Evolutionary conservation across 148 eudicot genomes (phyloP).

Genomic region (Selenicereus undatus): DNA sequence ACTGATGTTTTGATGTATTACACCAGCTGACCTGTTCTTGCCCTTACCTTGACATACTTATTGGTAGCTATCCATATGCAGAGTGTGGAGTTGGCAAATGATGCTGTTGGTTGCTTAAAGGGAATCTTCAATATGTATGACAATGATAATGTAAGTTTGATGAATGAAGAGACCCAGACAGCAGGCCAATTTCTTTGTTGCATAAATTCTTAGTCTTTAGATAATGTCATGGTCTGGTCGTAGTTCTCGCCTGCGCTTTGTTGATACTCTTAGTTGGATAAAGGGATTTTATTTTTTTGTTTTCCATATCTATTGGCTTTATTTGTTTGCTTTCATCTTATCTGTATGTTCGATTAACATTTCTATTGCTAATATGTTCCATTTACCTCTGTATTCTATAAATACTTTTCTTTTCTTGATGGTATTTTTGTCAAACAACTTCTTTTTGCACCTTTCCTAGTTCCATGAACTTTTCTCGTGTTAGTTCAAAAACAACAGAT

Average conservation of each 20-base stretch:
- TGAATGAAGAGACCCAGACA: neutral
- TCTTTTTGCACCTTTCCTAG: neutral
- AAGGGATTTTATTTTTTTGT: neutral
- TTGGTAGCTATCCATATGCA: constrained; percentile 17
- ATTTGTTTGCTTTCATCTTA: too few species aligned
- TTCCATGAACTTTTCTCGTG: too few species aligned
- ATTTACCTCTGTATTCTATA: neutral
- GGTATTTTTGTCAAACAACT: neutral
- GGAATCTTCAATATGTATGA: constrained; percentile 38
- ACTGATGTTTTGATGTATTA: neutral
- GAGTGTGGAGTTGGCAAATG: constrained; percentile 43
- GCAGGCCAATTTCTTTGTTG: neutral
- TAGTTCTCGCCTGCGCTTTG: neutral
- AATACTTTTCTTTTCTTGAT: neutral
- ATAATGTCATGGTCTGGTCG: neutral
- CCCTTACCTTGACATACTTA: constrained; percentile 7
- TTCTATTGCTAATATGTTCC: neutral
- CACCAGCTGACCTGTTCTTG: neutral
- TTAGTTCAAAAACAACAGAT: too few species aligned
- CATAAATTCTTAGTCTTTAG: neutral
- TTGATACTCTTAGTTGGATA: neutral
- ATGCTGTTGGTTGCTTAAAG: constrained; percentile 36
- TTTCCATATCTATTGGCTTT: neutral
- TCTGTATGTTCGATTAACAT: neutral
- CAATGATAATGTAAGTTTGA: constrained; percentile 33